Evolutionary conservation across 371 early-diverging fungal genomes (phyloP), one percentile per base, ranked within the genome.

Genomic region (Zychaea mexicana): DNA sequence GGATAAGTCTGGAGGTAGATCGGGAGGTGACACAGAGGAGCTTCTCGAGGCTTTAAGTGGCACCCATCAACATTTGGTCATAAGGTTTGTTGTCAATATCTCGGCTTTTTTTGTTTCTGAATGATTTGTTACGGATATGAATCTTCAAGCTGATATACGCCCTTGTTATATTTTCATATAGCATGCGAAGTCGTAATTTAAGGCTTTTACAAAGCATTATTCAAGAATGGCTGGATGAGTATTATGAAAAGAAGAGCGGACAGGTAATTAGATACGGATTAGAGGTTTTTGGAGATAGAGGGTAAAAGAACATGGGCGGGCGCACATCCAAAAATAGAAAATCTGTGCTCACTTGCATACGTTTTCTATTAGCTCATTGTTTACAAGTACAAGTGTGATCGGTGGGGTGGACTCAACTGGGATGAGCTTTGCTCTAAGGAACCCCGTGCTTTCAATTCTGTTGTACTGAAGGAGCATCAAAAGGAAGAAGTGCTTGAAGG

Each of bases 171-270:
- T n/a, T n/a, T n/a, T n/a, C n/a, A n/a, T 15, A 33, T 32, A 60
- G 52, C 4, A 61, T 61, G 61, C 61, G 49, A 2, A 31, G 52
- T n/a, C 36, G 52, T n/a, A 47, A 61, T 38, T 10, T 61, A 15
- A 15, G 21, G 17, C 61, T 61, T 33, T 47, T 79, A 2, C 64
- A 69, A 39, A 7, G 49, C 0, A 67, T 70, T 36, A 57, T 79
- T 22, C 76, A 79, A 65, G 79, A 76, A 68, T 79, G 79, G 79
- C 65, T 76, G 9, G 66, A 76, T 52, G 28, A 33, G 2, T 64
- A 73, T 46, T 68, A 66, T 33, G 63, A 68, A 64, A 69, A 69
- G 52, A 65, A 68, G 27, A 42, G 53, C 26, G 77, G 72, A 17
- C 49, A 77, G 68, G 64, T 56, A 49, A 49, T 65, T 24, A 7